Evolutionary conservation across 2,329 filamentous ascomycete species (phyloP).

Genomic region (Pyrenophora seminiperda): DNA sequence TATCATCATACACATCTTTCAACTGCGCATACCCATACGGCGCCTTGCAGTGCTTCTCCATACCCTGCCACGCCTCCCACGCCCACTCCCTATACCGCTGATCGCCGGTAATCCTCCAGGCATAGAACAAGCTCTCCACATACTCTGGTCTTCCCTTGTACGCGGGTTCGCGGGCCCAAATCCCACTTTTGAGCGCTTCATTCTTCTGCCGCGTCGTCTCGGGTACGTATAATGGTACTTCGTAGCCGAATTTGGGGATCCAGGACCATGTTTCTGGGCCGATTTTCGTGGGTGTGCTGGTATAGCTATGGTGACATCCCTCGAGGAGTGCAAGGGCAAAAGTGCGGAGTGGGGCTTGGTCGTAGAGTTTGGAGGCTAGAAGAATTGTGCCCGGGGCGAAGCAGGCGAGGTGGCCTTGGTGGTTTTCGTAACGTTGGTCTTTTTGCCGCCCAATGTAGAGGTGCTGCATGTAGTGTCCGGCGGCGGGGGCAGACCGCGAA

Average conservation of each 20-base stretch:
- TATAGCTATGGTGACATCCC: slow-evolving; percentile 48
- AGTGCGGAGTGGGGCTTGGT: slow-evolving; percentile 38
- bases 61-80: slow-evolving; percentile 48
- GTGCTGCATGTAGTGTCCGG: slow-evolving; percentile 44
- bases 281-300: slow-evolving; percentile 46
- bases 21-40: slow-evolving; percentile 48
- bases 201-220: slow-evolving; percentile 30
- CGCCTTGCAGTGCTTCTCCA: slow-evolving; percentile 48
- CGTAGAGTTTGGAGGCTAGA: slow-evolving; percentile 45
- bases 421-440: slow-evolving; percentile 44
- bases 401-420: slow-evolving; percentile 48
- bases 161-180: slow-evolving; percentile 42
- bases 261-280: slow-evolving; percentile 49
- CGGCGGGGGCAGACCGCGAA: slow-evolving; percentile 44
- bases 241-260: slow-evolving; percentile 46
- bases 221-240: slow-evolving; percentile 38
- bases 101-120: slow-evolving; percentile 50
- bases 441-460: slow-evolving; percentile 48
- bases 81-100: slow-evolving; percentile 50
- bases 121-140: slow-evolving; percentile 50
- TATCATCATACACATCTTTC: slow-evolving; percentile 40
- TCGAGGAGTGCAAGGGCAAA: slow-evolving; percentile 50
- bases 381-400: slow-evolving; percentile 49
- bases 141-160: slow-evolving; percentile 50
- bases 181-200: slow-evolving; percentile 39